These are phyloP conservation scores for Kodamaea sagamina DNA, from an alignment of 805 yeast genomes.

Conservation along the genomic window DNA sequence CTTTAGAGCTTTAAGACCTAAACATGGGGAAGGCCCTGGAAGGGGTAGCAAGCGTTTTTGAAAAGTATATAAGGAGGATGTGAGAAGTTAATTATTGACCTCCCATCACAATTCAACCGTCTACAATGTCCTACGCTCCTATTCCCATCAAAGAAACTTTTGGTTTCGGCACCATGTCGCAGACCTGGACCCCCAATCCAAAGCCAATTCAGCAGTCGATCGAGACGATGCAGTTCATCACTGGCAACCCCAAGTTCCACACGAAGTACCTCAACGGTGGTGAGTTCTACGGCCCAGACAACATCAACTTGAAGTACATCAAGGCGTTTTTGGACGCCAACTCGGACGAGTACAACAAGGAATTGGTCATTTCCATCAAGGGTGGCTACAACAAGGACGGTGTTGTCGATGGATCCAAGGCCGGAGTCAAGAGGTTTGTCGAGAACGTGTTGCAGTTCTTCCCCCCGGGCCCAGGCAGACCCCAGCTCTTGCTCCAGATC, in stretches of 20 bases:
- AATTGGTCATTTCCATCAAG: constrained; percentile 65
- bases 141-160: constrained; percentile 18
- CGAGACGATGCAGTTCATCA: constrained; percentile 46
- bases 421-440: constrained; percentile 49
- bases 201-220: constrained; percentile 54
- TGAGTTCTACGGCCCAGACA: constrained; percentile 68
- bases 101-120: no score
- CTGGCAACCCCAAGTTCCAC: constrained; percentile 48
- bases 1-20: no score
- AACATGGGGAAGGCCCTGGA: no score
- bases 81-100: no score
- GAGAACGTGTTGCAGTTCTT: constrained; percentile 40
- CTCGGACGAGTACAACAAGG: constrained; percentile 53
- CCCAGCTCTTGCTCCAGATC: constrained; percentile 54
- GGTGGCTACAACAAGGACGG: constrained; percentile 53
- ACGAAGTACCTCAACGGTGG: constrained; percentile 68
- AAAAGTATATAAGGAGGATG: not conserved
- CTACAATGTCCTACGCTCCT: not conserved
- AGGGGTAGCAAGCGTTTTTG: no score
- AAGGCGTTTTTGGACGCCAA: constrained; percentile 54
- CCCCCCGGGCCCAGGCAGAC: constrained; percentile 32
- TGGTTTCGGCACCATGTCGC: constrained; percentile 82
- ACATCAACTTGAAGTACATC: constrained; percentile 55
- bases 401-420: constrained; percentile 53
- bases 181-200: constrained; percentile 69